Conservation (phyloP, 2,329 filamentous ascomycete species). For the Trichoderma semiorbis region DNA sequence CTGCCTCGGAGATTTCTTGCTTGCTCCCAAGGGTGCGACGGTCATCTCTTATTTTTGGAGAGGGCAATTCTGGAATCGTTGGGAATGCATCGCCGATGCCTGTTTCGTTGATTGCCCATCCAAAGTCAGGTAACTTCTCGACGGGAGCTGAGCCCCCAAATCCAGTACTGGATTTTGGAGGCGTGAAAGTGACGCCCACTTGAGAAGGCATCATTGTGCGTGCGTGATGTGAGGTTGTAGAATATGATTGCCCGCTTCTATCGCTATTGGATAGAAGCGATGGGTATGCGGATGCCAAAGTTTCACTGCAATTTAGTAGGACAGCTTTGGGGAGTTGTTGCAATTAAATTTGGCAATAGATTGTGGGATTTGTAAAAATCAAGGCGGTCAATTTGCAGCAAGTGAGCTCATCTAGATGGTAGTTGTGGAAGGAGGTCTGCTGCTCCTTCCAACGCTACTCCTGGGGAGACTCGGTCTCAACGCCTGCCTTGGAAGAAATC, state of each 20-base stretch:
- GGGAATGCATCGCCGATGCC: neutral
- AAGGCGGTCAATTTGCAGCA: neutral
- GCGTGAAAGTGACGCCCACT: neutral
- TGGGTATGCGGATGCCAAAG: neutral
- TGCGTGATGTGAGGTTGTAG: neutral
- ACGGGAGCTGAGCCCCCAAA: neutral
- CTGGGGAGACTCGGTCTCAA: neutral
- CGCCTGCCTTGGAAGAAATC: neutral
- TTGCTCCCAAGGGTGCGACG: neutral
- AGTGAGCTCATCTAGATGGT: neutral
- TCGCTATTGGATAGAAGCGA: neutral
- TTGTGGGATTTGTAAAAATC: neutral
- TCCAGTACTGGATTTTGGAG: neutral
- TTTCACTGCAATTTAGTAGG: neutral
- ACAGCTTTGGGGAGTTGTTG: neutral
- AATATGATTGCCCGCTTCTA: neutral
- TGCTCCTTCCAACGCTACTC: neutral
- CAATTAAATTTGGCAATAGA: neutral
- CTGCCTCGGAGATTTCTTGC: constrained; percentile 18
- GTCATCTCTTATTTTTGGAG: neutral
- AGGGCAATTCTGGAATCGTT: neutral
- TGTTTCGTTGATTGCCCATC: neutral
- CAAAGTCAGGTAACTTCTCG: neutral
- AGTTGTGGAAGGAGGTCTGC: neutral
- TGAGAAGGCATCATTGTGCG: neutral